Evolutionary conservation across 2,329 filamentous ascomycete genomes (phyloP), one percentile per base, ranked within the genome.

Genomic region (Ophiocordyceps camponoti-saundersi): DNA sequence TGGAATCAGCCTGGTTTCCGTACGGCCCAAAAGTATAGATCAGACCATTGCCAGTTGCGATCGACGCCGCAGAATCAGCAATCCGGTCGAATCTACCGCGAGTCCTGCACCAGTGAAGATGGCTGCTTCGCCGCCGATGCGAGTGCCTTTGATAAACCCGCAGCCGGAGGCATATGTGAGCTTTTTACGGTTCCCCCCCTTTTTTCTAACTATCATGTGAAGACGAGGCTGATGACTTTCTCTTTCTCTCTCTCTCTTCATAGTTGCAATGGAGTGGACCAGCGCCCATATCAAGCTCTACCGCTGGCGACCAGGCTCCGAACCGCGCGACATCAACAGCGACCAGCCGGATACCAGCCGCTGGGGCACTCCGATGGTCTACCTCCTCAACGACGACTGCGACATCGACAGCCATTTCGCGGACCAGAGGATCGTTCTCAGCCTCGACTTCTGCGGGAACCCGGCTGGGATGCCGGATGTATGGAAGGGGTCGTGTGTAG

Each of bases 371-470:
- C 83, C 85, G 1, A 60, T 70, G 3, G 77, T 80, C 13, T 65
- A 69, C 20, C 81, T 87, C 1, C 75, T 77, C 16, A 68, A 65
- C 45, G 52, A 54, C 47, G 56, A 55, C 39, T 93, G 86, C 62
- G 67, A 86, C 52, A 77, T 87, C 52, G 65, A 76, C 51, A 60
- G 59, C 2, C 70, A 75, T 55, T 83, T 92, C 61, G 66, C 65
- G 50, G 67, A 79, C 56, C 75, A 89, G 67, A 75, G 79, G 54
- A 75, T 94, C 50, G 77, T 87, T 47, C 73, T 88, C 54, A 78
- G 87, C 66, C 85, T 84, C 42, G 61, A 79, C 29, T 82, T 89
- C 59, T 90, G 85, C 59, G 85, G 84, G 18, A 74, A 79, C 54
- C 83, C 80, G 67, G 80, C 81, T 1, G 79, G 60, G 45, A 53